phyloP scores from a whole-genome alignment of 1,139 yeast genomes.

The Yamadazyma oceani region DNA sequence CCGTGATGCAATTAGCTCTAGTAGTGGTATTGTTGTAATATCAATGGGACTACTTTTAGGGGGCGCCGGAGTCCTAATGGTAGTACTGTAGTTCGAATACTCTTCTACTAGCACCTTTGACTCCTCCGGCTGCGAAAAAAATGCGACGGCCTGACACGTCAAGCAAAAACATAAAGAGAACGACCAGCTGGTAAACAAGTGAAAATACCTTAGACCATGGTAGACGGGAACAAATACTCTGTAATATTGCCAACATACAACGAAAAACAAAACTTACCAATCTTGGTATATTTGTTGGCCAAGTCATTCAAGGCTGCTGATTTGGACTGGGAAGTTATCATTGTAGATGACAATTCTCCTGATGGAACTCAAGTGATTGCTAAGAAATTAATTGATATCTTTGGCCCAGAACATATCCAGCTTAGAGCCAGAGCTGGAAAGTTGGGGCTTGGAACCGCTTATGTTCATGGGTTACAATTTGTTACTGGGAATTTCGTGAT shows the following conservation, averaged over 20 bases:
- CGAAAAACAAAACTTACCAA: slow-evolving; percentile 70
- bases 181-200: no score
- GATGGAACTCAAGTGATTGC: slow-evolving; percentile 83
- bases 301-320: slow-evolving; percentile 63
- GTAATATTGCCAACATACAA: slow-evolving; percentile 80
- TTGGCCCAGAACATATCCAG: slow-evolving; percentile 64
- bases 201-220: no score
- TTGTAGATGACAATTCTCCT: slow-evolving; percentile 81
- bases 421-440: slow-evolving; percentile 77
- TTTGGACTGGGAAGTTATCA: slow-evolving; percentile 74
- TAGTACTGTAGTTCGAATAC: no score
- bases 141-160: no score
- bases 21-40: no score
- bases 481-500: slow-evolving; percentile 76
- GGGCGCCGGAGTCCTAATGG: no score
- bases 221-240: slow-evolving; percentile 55
- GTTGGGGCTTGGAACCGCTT: slow-evolving; percentile 80
- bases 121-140: no score
- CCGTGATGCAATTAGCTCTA: no score
- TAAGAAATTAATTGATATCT: slow-evolving; percentile 58
- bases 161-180: no score
- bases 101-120: no score
- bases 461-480: slow-evolving; percentile 72
- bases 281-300: slow-evolving; percentile 68
- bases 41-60: no score